Evolutionary conservation across 208 protist genomes (phyloP).

Genomic region (Lotmaria passim): DNA sequence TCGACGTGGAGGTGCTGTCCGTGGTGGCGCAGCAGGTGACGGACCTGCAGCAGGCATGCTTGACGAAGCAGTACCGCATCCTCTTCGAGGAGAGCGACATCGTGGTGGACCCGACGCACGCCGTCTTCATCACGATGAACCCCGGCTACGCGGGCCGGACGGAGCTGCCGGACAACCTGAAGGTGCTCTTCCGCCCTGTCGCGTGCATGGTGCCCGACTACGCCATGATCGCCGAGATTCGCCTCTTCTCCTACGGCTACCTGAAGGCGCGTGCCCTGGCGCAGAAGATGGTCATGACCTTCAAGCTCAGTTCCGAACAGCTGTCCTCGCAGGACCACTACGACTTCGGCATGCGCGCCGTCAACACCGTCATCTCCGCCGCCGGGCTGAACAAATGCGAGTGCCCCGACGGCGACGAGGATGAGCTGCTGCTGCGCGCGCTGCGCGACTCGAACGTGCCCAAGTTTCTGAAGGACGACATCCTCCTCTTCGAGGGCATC

Average conservation of each 20-base stretch:
- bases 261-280: conserved; percentile 93
- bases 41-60: conserved; percentile 95
- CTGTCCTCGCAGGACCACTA: conserved; percentile 98
- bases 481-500: conserved; percentile 96
- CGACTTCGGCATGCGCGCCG: conserved; percentile 99
- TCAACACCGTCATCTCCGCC: conserved; percentile 99
- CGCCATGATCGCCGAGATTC: conserved; percentile 98
- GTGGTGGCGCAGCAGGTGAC: conserved; percentile 97
- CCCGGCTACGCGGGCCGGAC: conserved; percentile 98
- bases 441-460: conserved; percentile 98
- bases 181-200: conserved; percentile 97
- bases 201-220: conserved; percentile 99
- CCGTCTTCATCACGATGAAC: conserved; percentile 99
- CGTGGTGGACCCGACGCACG: conserved; percentile 94
- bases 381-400: conserved; percentile 96
- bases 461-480: conserved; percentile 97
- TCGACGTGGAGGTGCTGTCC: conserved; percentile 97
- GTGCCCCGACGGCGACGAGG: conserved; percentile 91
- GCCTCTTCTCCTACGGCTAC: conserved; percentile 98
- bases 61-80: conserved; percentile 93
- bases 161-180: conserved; percentile 99
- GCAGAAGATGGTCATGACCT: conserved; percentile 98
- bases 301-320: conserved; percentile 98
- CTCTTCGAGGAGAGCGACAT: conserved; percentile 95
- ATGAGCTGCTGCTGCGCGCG: conserved; percentile 94